Evolutionary conservation across 2,329 filamentous ascomycete species (phyloP), one percentile per base, ranked within the genome.

Genomic region (Ascochyta lentis): DNA sequence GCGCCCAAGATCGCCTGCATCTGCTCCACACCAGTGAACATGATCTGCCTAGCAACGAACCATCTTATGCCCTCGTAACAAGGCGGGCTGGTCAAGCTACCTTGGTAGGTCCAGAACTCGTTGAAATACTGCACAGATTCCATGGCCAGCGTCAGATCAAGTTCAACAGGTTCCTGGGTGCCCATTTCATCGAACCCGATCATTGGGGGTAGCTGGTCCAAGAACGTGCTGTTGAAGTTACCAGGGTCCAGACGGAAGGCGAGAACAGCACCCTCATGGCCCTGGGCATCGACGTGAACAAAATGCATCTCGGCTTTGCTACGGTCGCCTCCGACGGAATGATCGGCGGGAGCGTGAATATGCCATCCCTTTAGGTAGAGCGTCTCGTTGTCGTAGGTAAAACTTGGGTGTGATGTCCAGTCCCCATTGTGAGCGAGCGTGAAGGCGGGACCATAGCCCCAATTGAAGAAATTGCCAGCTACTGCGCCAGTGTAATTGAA

Each of bases 351-450:
- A 0, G 79, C 65, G 61, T 84, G 81, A 44, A 82, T 78, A 69
- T 83, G 81, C 80, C 80, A 83, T 42, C 80, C 79, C 37, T 70
- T 74, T 8, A 83, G 71, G 63, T 80, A 83, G 22, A 79, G 72
- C 1, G 78, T 82, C 56, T 76, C 69, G 64, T 80, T 77, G 48
- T 81, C 78, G 65, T 77, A 82, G 1, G 69, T 75, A 54, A 83
- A 68, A 40, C 72, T 72, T 3, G 80, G 79, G 26, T 77, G 70
- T 1, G 58, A 63, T 5, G 74, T 77, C 58, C 76, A 77, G 27
- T 74, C 72, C 29, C 73, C 71, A 16, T 71, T 54, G 54, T 77
- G 71, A 12, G 70, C 58, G 37, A 80, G 59, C 5, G 73, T 77
- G 58, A 80, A 81, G 1, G 78, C 76, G 0, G 79, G 77, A 4